Base-by-base conservation (phyloP, 2,329 filamentous ascomycete species). In the Plenodomus lindquistii region DNA sequence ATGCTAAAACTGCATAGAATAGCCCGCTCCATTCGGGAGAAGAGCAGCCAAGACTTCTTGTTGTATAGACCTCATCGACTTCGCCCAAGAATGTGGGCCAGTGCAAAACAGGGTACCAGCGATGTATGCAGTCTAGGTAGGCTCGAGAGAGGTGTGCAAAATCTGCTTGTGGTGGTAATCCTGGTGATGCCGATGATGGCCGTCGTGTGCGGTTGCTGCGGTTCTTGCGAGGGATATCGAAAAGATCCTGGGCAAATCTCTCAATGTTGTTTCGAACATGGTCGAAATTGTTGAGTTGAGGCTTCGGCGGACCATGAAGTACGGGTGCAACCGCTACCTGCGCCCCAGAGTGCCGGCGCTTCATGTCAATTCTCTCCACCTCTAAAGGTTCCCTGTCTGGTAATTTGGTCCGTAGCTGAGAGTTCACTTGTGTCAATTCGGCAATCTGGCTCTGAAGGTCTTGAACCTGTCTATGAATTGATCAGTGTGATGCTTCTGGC, bases 371-470 rank as follows among this genome's bases (percentile, higher is more conserved):
- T 36, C 57, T 53, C 40, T 79, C 77, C 6, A 73, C 40, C 35
- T 81, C 77, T 55, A 75, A 69, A 18, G 71, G 57, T n/a, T 74
- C 72, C 42, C 78, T 76, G 34, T 79, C 78, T 34, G 75, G 63
- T 37, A 90, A 74, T 63, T 86, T 83, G 22, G 86, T 85, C 43
- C 85, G 84, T 34, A 96, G 76, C 52, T 85, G 86, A 46, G 79
- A 81, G 64, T 96, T 92, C 70, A 96, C 89, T 48, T 90, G 85
- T 67, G 86, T 89, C 35, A 94, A 81, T 43, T 87, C 82, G 39
- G 88, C 83, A 64, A 97, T 84, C 73, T 97, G 92, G 73, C 91
- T 94, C 75, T 97, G 93, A 20, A 99, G 80, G 70, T 99, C 94
- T 74, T 97, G 94, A 11, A 97, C 89, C 78, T 97, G 94, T 70